Evolutionary conservation across 345 rosid species (phyloP), one percentile per base, ranked within the genome.

Genomic region (Eucalyptus melliodora): DNA sequence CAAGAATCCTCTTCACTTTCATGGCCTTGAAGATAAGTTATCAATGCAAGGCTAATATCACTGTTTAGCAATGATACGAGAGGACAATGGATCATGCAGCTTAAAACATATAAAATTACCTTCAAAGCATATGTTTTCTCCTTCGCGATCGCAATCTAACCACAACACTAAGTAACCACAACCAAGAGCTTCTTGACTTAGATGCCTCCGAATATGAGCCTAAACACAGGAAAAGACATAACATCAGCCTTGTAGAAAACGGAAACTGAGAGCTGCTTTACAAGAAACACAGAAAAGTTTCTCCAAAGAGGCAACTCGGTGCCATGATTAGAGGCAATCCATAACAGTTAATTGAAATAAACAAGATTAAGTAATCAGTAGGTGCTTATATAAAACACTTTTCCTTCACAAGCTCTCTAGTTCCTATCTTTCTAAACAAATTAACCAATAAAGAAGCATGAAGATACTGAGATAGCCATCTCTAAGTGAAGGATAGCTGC

Each of bases 91-190:
- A 77, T 77, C 85, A 23, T 40, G 47, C 27, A 77, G 85, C 30
- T 77, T 77, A 40, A 37, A 86, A 44, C 30, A 19, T 88, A 50
- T 72, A 81, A 85, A 37, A 42, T 89, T 92, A 94, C 99, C 99
- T 95, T 97, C 99, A 92, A 96, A 96, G 88, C 99, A 96, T 93
- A 97, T 97, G 94, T 97, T 97, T 92, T 97, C 99, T 89, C 99
- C 99, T 94, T 96, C 99, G 49, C 99, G 98, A 81, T 97, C 99
- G 65, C 99, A 97, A 91, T 97, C 99, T 92, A 97, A 94, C 99
- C 99, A 97, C 89, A 97, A 89, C 80, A 97, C 98, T 94, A 97
- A 91, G 92, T 96, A 92, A 92, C 91, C 90, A 93, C 97, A 97
- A 37, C 99, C 95, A 69, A 94, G 96, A 91, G 99, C 97, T 94